Evolutionary conservation across 805 yeast genomes (phyloP).

Genomic region (Wickerhamiella vanderwaltii): DNA sequence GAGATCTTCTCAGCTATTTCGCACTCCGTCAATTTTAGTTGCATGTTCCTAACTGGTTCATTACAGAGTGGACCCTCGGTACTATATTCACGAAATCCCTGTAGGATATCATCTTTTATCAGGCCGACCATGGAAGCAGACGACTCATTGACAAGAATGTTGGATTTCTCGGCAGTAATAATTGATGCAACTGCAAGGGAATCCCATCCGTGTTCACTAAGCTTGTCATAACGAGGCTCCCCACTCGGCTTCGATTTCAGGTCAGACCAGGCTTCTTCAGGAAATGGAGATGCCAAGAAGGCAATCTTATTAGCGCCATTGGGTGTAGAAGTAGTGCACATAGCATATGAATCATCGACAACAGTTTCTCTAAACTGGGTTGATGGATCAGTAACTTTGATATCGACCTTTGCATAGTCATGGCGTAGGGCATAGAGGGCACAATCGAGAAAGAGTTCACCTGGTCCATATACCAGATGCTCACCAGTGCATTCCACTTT

Average conservation of each 20-base stretch:
- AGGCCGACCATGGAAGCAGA: conserved; percentile 49
- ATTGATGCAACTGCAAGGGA: conserved; percentile 79
- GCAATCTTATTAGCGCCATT: background rate
- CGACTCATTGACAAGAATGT: conserved; percentile 56
- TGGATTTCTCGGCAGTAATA: conserved; percentile 68
- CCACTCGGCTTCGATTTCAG: background rate
- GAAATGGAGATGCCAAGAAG: conserved; percentile 8
- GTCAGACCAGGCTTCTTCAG: background rate
- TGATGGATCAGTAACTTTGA: conserved; percentile 77
- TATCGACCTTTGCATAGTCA: conserved; percentile 49
- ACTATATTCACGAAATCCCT: conserved; percentile 76
- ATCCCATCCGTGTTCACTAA: background rate
- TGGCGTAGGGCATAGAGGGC: conserved; percentile 62
- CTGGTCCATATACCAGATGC: conserved; percentile 65
- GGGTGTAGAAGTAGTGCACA: conserved; percentile 44
- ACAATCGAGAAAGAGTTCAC: conserved; percentile 81
- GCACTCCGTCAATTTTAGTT: conserved; percentile 27
- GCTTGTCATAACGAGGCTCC: background rate
- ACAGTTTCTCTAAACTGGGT: conserved; percentile 72
- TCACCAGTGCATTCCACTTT: conserved; percentile 85
- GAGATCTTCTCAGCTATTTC: conserved; percentile 38
- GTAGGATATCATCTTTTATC: conserved; percentile 44
- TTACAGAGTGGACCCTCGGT: conserved; percentile 89
- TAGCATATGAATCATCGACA: conserved; percentile 49
- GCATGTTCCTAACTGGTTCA: conserved; percentile 50